Evolutionary conservation across 2,329 filamentous ascomycete species (phyloP).

Genomic region (Aspergillus thermomutatus): DNA sequence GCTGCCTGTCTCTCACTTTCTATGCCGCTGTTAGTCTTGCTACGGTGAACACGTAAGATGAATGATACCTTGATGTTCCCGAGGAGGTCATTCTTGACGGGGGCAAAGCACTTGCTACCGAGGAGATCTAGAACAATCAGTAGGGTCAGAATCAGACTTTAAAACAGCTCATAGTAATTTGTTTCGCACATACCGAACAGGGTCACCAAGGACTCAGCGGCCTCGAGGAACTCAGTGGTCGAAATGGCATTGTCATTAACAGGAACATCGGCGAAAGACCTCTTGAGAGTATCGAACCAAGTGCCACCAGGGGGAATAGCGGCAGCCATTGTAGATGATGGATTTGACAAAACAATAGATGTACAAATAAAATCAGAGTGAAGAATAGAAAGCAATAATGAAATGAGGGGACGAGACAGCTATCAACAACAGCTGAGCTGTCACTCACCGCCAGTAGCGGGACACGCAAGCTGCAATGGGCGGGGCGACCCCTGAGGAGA

Average conservation of each 20-base stretch:
- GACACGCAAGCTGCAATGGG: slow-evolving; percentile 29
- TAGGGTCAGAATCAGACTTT: slow-evolving; percentile 1
- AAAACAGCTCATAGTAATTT: background rate
- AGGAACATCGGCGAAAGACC: slow-evolving; percentile 79
- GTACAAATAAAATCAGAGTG: background rate
- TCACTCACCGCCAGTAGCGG: slow-evolving; percentile 27
- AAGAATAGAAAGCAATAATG: slow-evolving; percentile 4
- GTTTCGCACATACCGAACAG: slow-evolving; percentile 67
- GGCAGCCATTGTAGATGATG: slow-evolving; percentile 26
- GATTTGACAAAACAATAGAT: background rate
- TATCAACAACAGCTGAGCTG: slow-evolving; percentile 20
- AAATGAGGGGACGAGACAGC: slow-evolving; percentile 1
- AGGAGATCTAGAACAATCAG: slow-evolving; percentile 51
- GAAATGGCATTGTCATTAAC: slow-evolving; percentile 74
- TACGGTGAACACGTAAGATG: slow-evolving; percentile 2
- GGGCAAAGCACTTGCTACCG: slow-evolving; percentile 71
- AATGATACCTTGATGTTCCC: slow-evolving; percentile 79
- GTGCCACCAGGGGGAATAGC: slow-evolving; percentile 64
- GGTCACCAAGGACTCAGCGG: slow-evolving; percentile 78
- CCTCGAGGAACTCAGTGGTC: slow-evolving; percentile 86
- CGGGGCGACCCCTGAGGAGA: slow-evolving; percentile 10
- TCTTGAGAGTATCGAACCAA: slow-evolving; percentile 81
- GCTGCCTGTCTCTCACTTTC: slow-evolving; percentile 86
- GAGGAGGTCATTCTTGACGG: slow-evolving; percentile 86
- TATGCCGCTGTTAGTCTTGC: slow-evolving; percentile 35